Conservation (phyloP, 2,329 filamentous ascomycete species). For the Aspergillus spinulosporus region DNA sequence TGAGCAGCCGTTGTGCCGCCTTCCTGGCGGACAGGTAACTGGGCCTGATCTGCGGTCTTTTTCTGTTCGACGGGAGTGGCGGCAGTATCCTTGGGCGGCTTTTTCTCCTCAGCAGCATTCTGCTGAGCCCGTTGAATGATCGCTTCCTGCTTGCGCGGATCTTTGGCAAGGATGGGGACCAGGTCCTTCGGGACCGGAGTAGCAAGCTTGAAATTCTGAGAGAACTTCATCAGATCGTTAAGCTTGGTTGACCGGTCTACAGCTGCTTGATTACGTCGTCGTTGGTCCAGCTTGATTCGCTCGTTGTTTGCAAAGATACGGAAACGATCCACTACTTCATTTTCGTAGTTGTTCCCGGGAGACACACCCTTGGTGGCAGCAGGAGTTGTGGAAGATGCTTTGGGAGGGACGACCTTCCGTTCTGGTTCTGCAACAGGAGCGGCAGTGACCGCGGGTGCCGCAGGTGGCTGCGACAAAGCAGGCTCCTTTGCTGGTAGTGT, state of each 20-base stretch:
- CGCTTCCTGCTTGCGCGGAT: slow-evolving; percentile 88
- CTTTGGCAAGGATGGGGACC: slow-evolving; percentile 93
- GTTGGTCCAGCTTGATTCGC: slow-evolving; percentile 61
- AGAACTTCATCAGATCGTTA: slow-evolving; percentile 93
- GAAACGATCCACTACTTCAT: slow-evolving; percentile 63
- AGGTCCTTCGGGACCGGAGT: slow-evolving; percentile 90
- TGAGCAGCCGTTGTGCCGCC: slow-evolving; percentile 37
- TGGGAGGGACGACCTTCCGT: slow-evolving; percentile 27
- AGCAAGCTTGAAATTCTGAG: slow-evolving; percentile 87
- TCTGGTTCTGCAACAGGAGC: slow-evolving; percentile 29
- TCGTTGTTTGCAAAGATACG: slow-evolving; percentile 64
- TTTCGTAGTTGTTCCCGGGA: slow-evolving; percentile 53
- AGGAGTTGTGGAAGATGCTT: slow-evolving; percentile 27
- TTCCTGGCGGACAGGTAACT: slow-evolving; percentile 51
- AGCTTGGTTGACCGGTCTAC: slow-evolving; percentile 88
- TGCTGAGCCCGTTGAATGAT: slow-evolving; percentile 86
- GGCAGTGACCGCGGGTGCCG: slow-evolving; percentile 20
- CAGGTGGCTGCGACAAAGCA: slow-evolving; percentile 21
- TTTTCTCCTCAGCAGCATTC: slow-evolving; percentile 63
- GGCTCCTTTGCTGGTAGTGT: slow-evolving; percentile 31
- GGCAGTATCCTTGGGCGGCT: slow-evolving; percentile 45
- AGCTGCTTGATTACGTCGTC: slow-evolving; percentile 55
- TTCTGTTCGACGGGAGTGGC: slow-evolving; percentile 50
- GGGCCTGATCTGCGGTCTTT: slow-evolving; percentile 51
- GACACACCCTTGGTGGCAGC: slow-evolving; percentile 53